Conservation (phyloP, 2,329 filamentous ascomycete genomes). For the Arthrobotrys sinensis region DNA sequence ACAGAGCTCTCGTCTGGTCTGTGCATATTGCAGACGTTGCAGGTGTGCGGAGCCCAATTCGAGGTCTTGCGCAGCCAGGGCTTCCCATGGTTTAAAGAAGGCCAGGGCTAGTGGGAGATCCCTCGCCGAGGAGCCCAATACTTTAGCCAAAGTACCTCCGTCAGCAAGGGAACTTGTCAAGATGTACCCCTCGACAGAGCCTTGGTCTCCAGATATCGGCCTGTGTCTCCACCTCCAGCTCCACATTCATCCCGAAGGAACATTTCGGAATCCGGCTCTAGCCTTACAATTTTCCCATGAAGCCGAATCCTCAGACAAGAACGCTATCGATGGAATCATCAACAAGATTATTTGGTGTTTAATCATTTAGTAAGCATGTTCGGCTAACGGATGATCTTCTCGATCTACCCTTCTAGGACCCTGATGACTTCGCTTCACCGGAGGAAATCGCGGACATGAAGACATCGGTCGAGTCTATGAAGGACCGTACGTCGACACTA, state of each 20-base stretch:
- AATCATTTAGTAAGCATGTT: constrained; percentile 26
- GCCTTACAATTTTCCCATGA: constrained; percentile 12
- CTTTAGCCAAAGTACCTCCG: constrained; percentile 48
- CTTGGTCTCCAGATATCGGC: constrained; percentile 20
- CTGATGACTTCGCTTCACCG: constrained; percentile 70
- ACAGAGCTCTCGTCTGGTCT: constrained; percentile 57
- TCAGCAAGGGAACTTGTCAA: constrained; percentile 43
- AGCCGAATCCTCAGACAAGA: constrained; percentile 22
- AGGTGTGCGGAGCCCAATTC: constrained; percentile 39
- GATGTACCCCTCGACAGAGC: constrained; percentile 33
- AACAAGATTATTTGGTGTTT: background rate
- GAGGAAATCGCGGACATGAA: constrained; percentile 72
- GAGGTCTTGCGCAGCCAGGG: constrained; percentile 46
- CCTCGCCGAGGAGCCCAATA: constrained; percentile 17
- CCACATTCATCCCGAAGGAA: constrained; percentile 31
- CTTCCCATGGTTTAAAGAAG: constrained; percentile 54
- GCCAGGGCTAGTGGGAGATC: constrained; percentile 37
- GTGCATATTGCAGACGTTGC: constrained; percentile 57
- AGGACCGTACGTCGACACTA: constrained; percentile 60
- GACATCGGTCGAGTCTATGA: constrained; percentile 68
- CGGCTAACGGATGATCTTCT: constrained; percentile 37
- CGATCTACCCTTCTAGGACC: constrained; percentile 68
- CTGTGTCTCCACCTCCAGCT: constrained; percentile 26
- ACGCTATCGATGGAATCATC: constrained; percentile 25
- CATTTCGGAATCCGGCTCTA: constrained; percentile 48